A percentile compares a stretch with the other conserved stretches of the same genome.
phyloP scores from a whole-genome alignment of 805 yeast species.

The Monosporozyma siamensis region DNA sequence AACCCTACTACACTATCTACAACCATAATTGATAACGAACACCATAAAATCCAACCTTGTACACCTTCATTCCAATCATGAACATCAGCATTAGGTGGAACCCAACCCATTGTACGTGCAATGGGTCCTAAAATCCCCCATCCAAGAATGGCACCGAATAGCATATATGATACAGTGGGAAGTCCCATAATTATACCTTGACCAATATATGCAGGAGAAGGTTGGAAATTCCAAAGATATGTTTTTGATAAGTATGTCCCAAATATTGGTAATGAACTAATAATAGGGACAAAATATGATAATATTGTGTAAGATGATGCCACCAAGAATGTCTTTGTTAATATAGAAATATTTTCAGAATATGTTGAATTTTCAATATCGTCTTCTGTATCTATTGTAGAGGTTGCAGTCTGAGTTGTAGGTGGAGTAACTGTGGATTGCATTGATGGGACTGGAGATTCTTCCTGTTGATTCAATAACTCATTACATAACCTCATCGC shows the following conservation, averaged over 20 bases:
- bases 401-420: too few species aligned
- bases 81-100: conserved; percentile 68
- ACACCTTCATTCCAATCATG: conserved; percentile 85
- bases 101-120: conserved; percentile 68
- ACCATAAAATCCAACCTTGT: conserved; percentile 97
- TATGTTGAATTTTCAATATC: conserved; percentile 1
- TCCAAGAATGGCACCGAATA: conserved; percentile 80
- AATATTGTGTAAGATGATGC: conserved; percentile 66
- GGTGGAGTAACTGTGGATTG: not conserved
- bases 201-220: conserved; percentile 95
- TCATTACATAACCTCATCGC: conserved; percentile 8
- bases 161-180: conserved; percentile 83
- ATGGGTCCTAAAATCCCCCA: conserved; percentile 90
- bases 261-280: conserved; percentile 65
- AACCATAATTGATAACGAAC: conserved; percentile 86
- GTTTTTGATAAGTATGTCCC: conserved; percentile 52
- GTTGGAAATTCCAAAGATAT: conserved; percentile 83
- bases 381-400: not conserved
- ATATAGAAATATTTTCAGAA: conserved; percentile 48
- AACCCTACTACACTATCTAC: conserved; percentile 83
- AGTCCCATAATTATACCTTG: conserved; percentile 98
- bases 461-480: not conserved
- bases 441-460: not conserved
- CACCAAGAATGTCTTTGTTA: conserved; percentile 50
- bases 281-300: conserved; percentile 63